Evolutionary conservation across 768 basidiomycete genomes (phyloP), one percentile per base, ranked within the genome.

Genomic region (Mycena chlorophos): DNA sequence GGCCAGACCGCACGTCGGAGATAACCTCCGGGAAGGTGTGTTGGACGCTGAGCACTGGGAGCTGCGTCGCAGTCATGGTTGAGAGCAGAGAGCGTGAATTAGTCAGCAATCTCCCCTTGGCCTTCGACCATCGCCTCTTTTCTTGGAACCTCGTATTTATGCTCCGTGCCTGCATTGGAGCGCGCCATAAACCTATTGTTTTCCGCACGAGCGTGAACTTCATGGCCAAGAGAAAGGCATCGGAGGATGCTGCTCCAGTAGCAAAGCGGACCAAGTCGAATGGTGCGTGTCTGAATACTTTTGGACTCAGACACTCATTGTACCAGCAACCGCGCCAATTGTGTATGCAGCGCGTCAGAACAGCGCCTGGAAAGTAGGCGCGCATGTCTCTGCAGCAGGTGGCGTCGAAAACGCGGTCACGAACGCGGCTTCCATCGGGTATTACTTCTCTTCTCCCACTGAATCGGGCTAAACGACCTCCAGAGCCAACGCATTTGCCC

Each of bases 301-400:
- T 13, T 40, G 39, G 17, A 34, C 17, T 34, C 31, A 40, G 19
- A 6, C 6, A 6, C 39, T 40, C 39, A 40, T 13, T 13, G 39
- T 6, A 10, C 39, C 8, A 48, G 28, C 14, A 50, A 26, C 38
- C 28, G 28, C 45, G 12, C 51, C 51, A 13, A 28, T 42, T 6
- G 34, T 46, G 28, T 38, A 52, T 22, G 55, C 27, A 3, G 57
- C 65, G n/a, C 69, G 76, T 43, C 23, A 54, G 20, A 55, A 66
- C 0, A 79, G 73, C 40, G 62, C 65, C 0, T 89, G 86, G 86
- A 87, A 88, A 65, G 75, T 94, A 13, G 92, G 92, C 2, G 90
- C 91, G 3, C 92, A 95, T 64, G 88, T 93, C 22, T 91, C 90
- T 14, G 80, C 88, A 8, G 83, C 85, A 0, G 91, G 90, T 2